A percentile compares a stretch with the other conserved stretches of the same genome.
phyloP scores from a whole-genome alignment of 2,329 filamentous ascomycete species.

The Nannizzia gypsea region DNA sequence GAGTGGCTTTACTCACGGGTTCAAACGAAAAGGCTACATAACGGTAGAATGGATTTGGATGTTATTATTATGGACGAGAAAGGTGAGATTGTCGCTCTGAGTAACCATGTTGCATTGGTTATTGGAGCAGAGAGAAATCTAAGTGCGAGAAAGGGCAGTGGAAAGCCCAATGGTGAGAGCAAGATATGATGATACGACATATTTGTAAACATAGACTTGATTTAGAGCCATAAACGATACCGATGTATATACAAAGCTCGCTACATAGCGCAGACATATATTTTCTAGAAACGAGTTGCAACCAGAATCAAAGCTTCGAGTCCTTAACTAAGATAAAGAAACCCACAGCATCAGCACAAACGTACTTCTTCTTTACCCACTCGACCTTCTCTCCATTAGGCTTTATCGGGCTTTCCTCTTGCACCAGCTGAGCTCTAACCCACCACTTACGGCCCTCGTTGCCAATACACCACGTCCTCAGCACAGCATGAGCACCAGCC shows the following conservation, averaged over 20 bases:
- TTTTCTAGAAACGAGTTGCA: neutral
- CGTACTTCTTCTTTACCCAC: conserved; percentile 23
- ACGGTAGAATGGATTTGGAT: conserved; percentile 65
- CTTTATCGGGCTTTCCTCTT: conserved; percentile 23
- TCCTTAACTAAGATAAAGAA: conserved; percentile 29
- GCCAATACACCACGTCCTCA: conserved; percentile 27
- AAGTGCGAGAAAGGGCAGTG: conserved; percentile 33
- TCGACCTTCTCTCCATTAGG: conserved; percentile 20
- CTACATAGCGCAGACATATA: neutral
- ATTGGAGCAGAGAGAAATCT: conserved; percentile 53
- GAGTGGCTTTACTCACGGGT: conserved; percentile 61
- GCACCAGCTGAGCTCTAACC: conserved; percentile 30
- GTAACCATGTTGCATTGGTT: conserved; percentile 56
- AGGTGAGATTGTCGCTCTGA: conserved; percentile 55
- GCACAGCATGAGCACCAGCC: conserved; percentile 27
- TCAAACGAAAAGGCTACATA: conserved; percentile 53
- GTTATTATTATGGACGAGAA: conserved; percentile 53
- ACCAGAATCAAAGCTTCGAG: conserved; percentile 18
- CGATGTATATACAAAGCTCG: neutral
- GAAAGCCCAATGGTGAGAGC: conserved; percentile 16
- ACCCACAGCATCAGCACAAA: conserved; percentile 31
- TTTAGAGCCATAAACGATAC: neutral
- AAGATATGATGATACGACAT: conserved; percentile 11
- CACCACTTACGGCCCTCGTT: conserved; percentile 31
- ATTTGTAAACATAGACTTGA: neutral